A percentile compares a stretch with the other conserved stretches of the same genome.
Evolutionary conservation across 202 grass and related monocot genomes (phyloP).

Genomic region (Panicum virgatum): DNA sequence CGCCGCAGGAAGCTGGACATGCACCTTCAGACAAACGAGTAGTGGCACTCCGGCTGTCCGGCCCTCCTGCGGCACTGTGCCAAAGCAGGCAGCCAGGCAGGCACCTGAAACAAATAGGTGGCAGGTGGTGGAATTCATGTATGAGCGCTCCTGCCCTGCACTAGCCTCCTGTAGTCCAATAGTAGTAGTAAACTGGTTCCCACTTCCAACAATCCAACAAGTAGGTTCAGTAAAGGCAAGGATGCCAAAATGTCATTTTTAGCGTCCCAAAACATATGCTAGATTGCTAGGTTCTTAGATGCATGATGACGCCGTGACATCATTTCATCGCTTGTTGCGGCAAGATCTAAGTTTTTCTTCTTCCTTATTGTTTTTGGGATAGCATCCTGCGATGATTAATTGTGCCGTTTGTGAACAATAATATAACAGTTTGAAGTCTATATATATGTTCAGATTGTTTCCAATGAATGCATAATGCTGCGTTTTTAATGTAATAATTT

Average conservation of each 20-base stretch:
- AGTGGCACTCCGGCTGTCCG: background rate
- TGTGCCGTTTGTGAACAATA: background rate
- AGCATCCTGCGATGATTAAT: background rate
- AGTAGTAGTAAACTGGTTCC: background rate
- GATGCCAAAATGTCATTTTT: too few species aligned
- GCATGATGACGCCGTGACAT: background rate
- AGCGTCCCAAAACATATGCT: too few species aligned
- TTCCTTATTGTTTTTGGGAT: too few species aligned
- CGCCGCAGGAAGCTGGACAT: constrained; percentile 2
- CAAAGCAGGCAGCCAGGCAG: background rate
- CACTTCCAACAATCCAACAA: background rate
- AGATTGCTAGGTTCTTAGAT: too few species aligned
- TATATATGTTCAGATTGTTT: background rate
- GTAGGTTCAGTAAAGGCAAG: too few species aligned
- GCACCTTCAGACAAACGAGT: constrained; percentile 25
- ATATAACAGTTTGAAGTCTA: background rate
- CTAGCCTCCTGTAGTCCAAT: background rate
- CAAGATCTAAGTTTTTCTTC: background rate
- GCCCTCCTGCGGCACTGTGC: background rate
- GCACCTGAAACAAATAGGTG: constrained; percentile 2
- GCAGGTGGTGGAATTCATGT: constrained; percentile 3
- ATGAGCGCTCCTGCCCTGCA: background rate
- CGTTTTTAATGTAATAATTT: too few species aligned
- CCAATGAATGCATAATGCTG: background rate
- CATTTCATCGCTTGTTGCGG: background rate